Percentiles rank a stretch among this genome's conserved stretches.
These are phyloP conservation scores for Cucumis melo DNA, from an alignment of 306 rosid species.

Conservation along the genomic window DNA sequence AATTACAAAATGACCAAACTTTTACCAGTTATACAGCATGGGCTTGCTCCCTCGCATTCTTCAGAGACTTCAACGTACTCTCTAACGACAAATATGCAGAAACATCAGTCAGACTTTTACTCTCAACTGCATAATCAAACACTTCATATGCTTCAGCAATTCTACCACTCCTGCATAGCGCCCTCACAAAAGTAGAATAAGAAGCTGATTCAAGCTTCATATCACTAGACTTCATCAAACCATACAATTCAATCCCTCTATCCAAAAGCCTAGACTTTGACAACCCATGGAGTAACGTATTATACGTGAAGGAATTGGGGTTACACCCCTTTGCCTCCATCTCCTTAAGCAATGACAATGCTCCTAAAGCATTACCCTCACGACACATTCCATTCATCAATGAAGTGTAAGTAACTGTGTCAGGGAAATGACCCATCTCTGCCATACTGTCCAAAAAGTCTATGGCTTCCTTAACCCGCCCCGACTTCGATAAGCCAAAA, in stretches of 20 bases:
- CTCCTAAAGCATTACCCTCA: slow-evolving; percentile 51
- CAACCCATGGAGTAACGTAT: slow-evolving; percentile 67
- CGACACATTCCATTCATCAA: slow-evolving; percentile 88
- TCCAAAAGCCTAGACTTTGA: slow-evolving; percentile 58
- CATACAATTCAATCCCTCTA: slow-evolving; percentile 56
- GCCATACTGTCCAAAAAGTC: slow-evolving; percentile 55
- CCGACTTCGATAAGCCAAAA: slow-evolving; percentile 59
- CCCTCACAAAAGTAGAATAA: slow-evolving; percentile 65
- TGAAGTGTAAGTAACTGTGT: slow-evolving; percentile 66
- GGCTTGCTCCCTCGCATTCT: slow-evolving; percentile 53
- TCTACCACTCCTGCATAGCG: slow-evolving; percentile 63
- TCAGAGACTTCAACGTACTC: slow-evolving; percentile 48
- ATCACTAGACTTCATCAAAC: slow-evolving; percentile 37
- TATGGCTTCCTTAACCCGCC: slow-evolving; percentile 51
- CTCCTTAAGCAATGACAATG: slow-evolving; percentile 48
- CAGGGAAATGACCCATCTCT: slow-evolving; percentile 59
- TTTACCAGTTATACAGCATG: slow-evolving; percentile 28
- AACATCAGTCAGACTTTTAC: slow-evolving; percentile 67
- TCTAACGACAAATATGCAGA: slow-evolving; percentile 71
- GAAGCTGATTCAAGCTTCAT: slow-evolving; percentile 69
- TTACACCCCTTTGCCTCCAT: slow-evolving; percentile 65
- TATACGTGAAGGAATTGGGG: slow-evolving; percentile 65
- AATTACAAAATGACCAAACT: slow-evolving; percentile 2
- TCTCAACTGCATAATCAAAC: slow-evolving; percentile 78
- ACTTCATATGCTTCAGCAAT: slow-evolving; percentile 75